A percentile compares a stretch with the other conserved stretches of the same genome.
phyloP scores from a whole-genome alignment of 805 yeast species.

The Lachancea dasiensis region DNA sequence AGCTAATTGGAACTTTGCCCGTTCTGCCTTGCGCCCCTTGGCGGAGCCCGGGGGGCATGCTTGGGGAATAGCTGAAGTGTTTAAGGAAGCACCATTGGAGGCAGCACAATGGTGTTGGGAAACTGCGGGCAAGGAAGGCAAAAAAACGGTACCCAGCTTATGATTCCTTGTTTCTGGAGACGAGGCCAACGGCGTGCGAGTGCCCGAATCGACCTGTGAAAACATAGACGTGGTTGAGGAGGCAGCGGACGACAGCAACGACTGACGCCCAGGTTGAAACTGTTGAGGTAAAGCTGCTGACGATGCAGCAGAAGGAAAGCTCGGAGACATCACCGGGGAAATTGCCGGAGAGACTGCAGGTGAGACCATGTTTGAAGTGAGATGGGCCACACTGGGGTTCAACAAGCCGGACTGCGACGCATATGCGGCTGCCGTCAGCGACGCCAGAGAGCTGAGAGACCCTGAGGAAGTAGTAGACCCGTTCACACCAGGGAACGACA shows the following conservation, averaged over 20 bases:
- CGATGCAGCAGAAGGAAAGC: not conserved
- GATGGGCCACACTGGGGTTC: not conserved
- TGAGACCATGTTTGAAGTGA: not conserved
- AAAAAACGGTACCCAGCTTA: not conserved
- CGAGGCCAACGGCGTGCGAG: constrained; percentile 4
- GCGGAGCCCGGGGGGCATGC: too few relatives aligned
- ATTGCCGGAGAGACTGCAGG: constrained; percentile 3
- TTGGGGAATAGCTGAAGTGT: not conserved
- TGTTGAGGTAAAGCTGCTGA: constrained; percentile 1
- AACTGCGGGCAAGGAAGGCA: not conserved
- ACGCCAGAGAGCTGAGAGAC: constrained; percentile 6
- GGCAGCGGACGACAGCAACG: constrained; percentile 5
- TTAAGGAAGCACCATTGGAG: not conserved
- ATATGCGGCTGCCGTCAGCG: constrained; percentile 9
- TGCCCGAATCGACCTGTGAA: not conserved
- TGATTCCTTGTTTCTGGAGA: constrained; percentile 2
- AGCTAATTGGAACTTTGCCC: constrained; percentile 6
- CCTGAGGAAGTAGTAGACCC: constrained; percentile 2
- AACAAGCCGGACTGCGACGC: not conserved
- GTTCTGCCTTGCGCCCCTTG: constrained; percentile 5
- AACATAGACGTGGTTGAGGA: constrained; percentile 8
- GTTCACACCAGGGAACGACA: too few relatives aligned
- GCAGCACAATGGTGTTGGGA: not conserved
- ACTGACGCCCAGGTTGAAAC: not conserved
- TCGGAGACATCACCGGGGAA: constrained; percentile 3